Evolutionary conservation across 495 filamentous ascomycete species (phyloP).

Genomic region (Neurospora cerealis): DNA sequence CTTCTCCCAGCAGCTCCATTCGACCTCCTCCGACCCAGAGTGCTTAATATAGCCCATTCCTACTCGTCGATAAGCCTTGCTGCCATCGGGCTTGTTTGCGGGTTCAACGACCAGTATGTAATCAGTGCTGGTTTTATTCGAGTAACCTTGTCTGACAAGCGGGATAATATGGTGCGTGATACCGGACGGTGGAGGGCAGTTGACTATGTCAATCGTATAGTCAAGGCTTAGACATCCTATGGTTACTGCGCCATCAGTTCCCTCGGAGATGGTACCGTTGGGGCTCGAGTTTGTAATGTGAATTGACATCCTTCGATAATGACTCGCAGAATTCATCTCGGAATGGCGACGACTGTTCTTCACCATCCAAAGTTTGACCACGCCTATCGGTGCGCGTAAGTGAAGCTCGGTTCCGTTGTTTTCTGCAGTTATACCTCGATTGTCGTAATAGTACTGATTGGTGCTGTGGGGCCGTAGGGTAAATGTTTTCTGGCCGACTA

Average conservation of each 20-base stretch:
- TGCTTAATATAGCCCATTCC: not conserved
- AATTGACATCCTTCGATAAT: not conserved
- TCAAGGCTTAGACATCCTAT: not conserved
- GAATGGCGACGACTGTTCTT: too few species aligned
- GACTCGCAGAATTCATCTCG: too few species aligned
- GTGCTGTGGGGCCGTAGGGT: too few species aligned
- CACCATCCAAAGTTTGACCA: not conserved
- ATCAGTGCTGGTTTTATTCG: too few species aligned
- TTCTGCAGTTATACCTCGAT: not conserved
- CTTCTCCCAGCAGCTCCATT: not conserved
- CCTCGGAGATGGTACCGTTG: not conserved
- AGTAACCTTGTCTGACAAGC: too few species aligned
- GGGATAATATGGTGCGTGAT: not conserved
- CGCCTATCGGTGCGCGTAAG: not conserved
- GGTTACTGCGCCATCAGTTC: not conserved
- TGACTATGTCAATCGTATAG: not conserved
- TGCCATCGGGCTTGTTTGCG: not conserved
- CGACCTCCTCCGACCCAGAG: too few species aligned
- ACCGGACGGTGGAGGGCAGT: not conserved
- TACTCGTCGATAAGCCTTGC: not conserved
- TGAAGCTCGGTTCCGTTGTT: not conserved
- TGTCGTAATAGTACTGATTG: not conserved
- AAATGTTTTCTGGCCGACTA: not conserved
- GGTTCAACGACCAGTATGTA: not conserved
- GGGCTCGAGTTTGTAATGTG: not conserved